These are phyloP conservation scores for Cryptosporidium meleagridis DNA, from an alignment of 169 alveolate species.

Conservation along the genomic window DNA sequence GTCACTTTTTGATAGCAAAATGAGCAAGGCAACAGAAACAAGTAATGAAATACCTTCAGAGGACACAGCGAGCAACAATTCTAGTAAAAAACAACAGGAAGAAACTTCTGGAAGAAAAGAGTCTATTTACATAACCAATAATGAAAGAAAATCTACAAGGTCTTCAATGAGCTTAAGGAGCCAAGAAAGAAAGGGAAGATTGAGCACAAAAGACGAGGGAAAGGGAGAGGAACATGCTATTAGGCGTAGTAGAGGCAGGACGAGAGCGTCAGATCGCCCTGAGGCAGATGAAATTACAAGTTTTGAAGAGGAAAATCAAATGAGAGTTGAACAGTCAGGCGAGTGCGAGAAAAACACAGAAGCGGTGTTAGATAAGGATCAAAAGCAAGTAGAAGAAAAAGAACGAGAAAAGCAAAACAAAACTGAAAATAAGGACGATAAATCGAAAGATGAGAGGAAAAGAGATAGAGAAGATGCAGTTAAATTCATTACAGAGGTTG, in stretches of 20 bases:
- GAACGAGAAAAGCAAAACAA: background rate
- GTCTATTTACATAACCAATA: background rate
- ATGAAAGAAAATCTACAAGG: conserved; percentile 42
- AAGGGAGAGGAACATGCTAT: background rate
- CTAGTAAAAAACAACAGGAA: background rate
- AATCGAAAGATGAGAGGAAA: background rate
- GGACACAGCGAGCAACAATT: background rate
- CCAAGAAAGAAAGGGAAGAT: conserved; percentile 45
- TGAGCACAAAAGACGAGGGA: conserved; percentile 24
- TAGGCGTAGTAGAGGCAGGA: conserved; percentile 23
- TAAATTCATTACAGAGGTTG: conserved; percentile 17
- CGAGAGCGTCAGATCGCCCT: background rate
- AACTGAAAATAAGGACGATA: background rate
- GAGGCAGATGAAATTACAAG: background rate
- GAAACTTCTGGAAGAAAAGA: conserved; percentile 29
- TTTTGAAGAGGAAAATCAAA: conserved; percentile 15
- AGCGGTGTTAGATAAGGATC: background rate
- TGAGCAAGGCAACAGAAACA: background rate
- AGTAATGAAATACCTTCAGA: background rate
- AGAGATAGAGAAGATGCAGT: background rate
- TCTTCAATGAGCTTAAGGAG: conserved; percentile 66
- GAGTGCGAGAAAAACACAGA: background rate
- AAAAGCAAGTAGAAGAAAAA: background rate
- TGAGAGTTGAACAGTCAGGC: background rate
- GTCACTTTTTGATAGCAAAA: background rate